Evolutionary conservation across 371 early-diverging fungal species (phyloP).

Genomic region (Smittium mucronatum): DNA sequence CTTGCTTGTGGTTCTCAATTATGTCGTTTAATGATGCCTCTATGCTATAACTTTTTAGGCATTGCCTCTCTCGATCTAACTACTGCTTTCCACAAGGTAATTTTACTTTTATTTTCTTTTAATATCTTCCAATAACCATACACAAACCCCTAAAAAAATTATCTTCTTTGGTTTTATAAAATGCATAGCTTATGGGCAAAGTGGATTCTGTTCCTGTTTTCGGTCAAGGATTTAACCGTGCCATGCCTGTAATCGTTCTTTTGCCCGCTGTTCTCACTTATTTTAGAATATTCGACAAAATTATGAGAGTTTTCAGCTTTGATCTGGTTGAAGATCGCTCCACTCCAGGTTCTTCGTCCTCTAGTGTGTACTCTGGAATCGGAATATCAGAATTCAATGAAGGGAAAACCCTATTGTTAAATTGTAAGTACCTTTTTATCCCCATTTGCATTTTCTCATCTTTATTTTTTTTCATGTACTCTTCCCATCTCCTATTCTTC

Average conservation of each 20-base stretch:
- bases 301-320: constrained; percentile 35
- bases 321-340: constrained; percentile 12
- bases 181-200: constrained; percentile 54
- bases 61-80: constrained; percentile 22
- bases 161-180: not conserved
- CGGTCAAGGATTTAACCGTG: constrained; percentile 73
- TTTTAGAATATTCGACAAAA: constrained; percentile 65
- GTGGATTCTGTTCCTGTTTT: constrained; percentile 80
- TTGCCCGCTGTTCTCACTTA: constrained; percentile 57
- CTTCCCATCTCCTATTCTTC: not conserved
- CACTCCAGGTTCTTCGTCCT: not conserved
- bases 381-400: not conserved
- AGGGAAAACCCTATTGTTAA: not conserved
- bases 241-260: constrained; percentile 71
- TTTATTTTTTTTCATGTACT: not conserved
- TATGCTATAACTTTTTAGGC: constrained; percentile 81
- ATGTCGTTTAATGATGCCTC: constrained; percentile 75
- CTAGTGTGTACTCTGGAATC: not conserved
- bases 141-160: not conserved
- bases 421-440: not conserved
- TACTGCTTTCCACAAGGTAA: constrained; percentile 16
- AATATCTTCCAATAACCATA: not conserved
- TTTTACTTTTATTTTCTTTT: not conserved
- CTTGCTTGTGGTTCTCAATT: constrained; percentile 82
- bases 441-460: not conserved